Base-by-base conservation (phyloP, 768 basidiomycete species). In the Tylopilus balloui region DNA sequence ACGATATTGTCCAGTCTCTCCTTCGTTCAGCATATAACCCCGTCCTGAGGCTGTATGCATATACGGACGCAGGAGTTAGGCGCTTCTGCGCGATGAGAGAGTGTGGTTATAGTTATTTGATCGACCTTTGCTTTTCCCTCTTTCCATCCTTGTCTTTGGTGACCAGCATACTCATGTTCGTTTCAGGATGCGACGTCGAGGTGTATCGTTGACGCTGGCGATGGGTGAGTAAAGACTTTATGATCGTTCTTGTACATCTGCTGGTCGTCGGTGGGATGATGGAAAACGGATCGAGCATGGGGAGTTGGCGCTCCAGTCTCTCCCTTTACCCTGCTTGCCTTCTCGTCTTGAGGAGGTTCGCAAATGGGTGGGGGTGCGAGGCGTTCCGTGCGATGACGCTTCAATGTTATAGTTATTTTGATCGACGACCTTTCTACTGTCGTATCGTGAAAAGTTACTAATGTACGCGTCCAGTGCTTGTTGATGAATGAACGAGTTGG, bases 51-150 rank as follows among this genome's bases (percentile, higher is more conserved):
- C 17, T 67, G 59, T 55, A 53, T 69, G 66, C 59, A 67, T 45
- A 63, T 67, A 67, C 53, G 61, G 67, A 58, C 44, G 66, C 49
- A 56, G 67, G 62, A n/a, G 65, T 34, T 58, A 53, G 66, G 49
- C 67, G 66, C 61, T 67, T 69, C 67, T 56, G 56, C 53, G 57
- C 62, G 46, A 62, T 67, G 66, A 69, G 35, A 51, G 53, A 27
- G 56, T 59, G 62, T 56, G 65, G 66, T 67, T 67, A 67, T 67
- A 67, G 67, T 67, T 67, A 67, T 67, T 67, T 67, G 65, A 67
- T 50, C 64, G 42, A 41, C 27, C n/a, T 48, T 28, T 0, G 23
- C 3, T 23, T 23, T 25, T 6, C 15, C 17, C 3, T 17, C 2
- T 3, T 6, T 24, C 15, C 32, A 15, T 14, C n/a, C n/a, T 34